Evolutionary conservation across 169 alveolate species (phyloP).

Genomic region (Plasmodium adleri): DNA sequence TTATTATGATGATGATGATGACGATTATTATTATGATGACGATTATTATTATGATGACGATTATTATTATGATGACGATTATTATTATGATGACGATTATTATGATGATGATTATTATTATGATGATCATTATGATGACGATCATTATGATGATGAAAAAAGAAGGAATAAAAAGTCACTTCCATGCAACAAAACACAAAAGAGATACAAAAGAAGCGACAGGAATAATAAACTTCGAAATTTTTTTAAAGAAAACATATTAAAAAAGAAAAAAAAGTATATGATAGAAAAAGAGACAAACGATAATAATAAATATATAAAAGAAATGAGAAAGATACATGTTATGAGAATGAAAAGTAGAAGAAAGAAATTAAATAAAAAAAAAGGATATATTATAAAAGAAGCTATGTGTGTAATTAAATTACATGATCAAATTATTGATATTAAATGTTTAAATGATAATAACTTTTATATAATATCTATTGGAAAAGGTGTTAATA

Average conservation of each 20-base stretch:
- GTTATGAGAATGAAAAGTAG: not conserved
- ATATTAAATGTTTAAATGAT: constrained; percentile 48
- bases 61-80: not conserved
- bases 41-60: too few relatives aligned
- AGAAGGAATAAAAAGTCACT: too few relatives aligned
- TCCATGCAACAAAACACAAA: too few relatives aligned
- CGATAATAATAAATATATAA: constrained; percentile 18
- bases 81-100: too few relatives aligned
- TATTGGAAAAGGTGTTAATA: constrained; percentile 50
- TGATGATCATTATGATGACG: too few relatives aligned
- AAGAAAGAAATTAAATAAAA: not conserved
- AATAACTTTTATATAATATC: constrained; percentile 35
- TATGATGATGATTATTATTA: too few relatives aligned
- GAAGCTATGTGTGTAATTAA: constrained; percentile 67
- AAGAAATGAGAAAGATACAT: constrained; percentile 24
- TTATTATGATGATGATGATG: not conserved
- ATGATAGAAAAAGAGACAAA: not conserved
- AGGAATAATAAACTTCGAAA: constrained; percentile 29
- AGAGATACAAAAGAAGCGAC: constrained; percentile 23
- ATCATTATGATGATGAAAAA: too few relatives aligned
- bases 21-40: not conserved
- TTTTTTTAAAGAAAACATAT: constrained; percentile 51
- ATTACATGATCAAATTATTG: constrained; percentile 48
- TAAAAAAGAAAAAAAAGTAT: constrained; percentile 45
- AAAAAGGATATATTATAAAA: constrained; percentile 49